Conservation (phyloP, 352 stramenopile genomes). For the Globisporangium viniferum region DNA sequence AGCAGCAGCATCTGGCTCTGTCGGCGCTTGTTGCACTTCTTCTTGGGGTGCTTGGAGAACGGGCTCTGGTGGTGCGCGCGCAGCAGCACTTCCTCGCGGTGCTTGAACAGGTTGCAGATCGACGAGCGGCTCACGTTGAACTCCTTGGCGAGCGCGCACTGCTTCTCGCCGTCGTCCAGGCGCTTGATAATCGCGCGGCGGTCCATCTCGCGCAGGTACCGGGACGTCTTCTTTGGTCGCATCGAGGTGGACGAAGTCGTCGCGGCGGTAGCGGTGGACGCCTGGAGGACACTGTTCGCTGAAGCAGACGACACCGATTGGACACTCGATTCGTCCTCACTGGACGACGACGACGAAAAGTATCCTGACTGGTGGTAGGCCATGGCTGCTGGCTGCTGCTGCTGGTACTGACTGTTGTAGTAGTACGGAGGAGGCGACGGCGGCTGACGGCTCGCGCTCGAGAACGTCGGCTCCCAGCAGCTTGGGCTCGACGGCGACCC, state of each 20-base stretch:
- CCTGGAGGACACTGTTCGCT: not conserved
- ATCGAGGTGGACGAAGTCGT: not conserved
- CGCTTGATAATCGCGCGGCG: slow-evolving; percentile 55
- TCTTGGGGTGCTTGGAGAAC: slow-evolving; percentile 61
- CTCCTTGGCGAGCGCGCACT: slow-evolving; percentile 59
- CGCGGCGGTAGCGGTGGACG: not conserved
- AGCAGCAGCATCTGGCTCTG: not conserved
- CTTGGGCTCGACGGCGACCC: not conserved
- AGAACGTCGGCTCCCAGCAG: not conserved
- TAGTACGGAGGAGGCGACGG: not conserved
- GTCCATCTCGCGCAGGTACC: slow-evolving; percentile 70
- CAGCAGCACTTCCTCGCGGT: slow-evolving; percentile 47
- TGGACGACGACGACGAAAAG: not conserved
- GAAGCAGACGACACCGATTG: not conserved
- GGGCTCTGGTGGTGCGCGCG: slow-evolving; percentile 41
- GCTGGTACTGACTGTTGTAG: slow-evolving; percentile 1
- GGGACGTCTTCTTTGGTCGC: slow-evolving; percentile 35
- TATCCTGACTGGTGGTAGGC: not conserved
- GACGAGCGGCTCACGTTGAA: slow-evolving; percentile 65
- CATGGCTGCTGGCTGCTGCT: not conserved
- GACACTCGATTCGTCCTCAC: not conserved
- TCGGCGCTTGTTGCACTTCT: slow-evolving; percentile 19
- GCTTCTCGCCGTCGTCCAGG: slow-evolving; percentile 58
- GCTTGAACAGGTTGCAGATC: slow-evolving; percentile 73
- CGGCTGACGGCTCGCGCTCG: not conserved